These are phyloP conservation scores for Psilocybe cyanescens DNA, from an alignment of 768 basidiomycete genomes.

Conservation along the genomic window DNA sequence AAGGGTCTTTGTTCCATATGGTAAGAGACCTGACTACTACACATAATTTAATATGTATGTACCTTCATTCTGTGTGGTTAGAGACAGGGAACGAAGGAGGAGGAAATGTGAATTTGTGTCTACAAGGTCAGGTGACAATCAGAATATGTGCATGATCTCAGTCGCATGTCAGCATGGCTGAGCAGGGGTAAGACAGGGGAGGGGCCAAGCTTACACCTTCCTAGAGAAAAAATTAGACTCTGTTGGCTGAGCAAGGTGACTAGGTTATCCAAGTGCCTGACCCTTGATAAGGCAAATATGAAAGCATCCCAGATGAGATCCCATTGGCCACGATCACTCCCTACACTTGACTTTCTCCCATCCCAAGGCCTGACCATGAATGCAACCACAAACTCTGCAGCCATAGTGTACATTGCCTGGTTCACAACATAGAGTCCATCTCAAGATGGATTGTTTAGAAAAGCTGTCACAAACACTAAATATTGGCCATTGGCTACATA, in stretches of 20 bases:
- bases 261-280: neutral
- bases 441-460: neutral
- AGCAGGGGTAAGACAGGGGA: too few relatives aligned
- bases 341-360: neutral
- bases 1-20: too few relatives aligned
- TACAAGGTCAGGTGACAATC: too few relatives aligned
- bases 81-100: too few relatives aligned
- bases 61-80: too few relatives aligned
- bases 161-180: too few relatives aligned
- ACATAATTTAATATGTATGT: too few relatives aligned
- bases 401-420: neutral
- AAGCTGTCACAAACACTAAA: neutral
- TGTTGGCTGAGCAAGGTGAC: neutral
- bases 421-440: neutral
- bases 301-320: neutral
- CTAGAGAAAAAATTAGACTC: neutral
- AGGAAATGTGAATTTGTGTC: too few relatives aligned
- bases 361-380: neutral
- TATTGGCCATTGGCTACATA: too few relatives aligned
- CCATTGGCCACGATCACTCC: neutral
- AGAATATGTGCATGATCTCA: too few relatives aligned
- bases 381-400: neutral
- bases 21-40: too few relatives aligned
- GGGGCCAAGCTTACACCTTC: too few relatives aligned
- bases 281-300: neutral